Evolutionary conservation across 1,284 basidiomycete genomes (phyloP).

Genomic region (Papiliotrema flavescens): DNA sequence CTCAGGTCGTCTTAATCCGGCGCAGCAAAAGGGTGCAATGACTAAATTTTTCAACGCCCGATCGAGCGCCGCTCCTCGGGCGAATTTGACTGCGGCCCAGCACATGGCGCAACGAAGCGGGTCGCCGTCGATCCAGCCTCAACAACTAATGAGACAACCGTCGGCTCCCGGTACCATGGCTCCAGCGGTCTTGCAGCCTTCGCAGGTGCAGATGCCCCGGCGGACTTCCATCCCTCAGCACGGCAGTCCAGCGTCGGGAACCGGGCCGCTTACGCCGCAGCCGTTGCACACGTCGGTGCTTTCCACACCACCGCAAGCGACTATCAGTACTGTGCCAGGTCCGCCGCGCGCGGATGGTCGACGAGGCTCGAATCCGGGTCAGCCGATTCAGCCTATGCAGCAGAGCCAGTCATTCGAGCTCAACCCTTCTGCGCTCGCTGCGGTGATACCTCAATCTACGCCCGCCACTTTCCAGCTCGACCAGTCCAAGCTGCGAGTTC

Average conservation of each 20-base stretch:
- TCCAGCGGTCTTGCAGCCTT: neutral
- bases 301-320: neutral
- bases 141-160: too few relatives aligned
- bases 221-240: neutral
- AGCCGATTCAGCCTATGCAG: neutral
- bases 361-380: constrained; percentile 3
- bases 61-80: too few relatives aligned
- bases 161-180: neutral
- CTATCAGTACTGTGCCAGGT: constrained; percentile 3
- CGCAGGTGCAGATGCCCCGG: neutral
- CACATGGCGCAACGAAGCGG: too few relatives aligned
- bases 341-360: constrained; percentile 9
- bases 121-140: too few relatives aligned
- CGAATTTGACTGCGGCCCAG: too few relatives aligned
- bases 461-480: constrained; percentile 1
- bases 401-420: too few relatives aligned
- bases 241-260: neutral
- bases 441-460: constrained; percentile 1
- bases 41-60: too few relatives aligned
- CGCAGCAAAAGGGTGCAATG: too few relatives aligned
- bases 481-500: neutral
- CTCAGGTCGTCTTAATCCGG: too few relatives aligned
- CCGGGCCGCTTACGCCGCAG: neutral
- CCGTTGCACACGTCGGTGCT: neutral
- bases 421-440: neutral